Evolutionary conservation across 2,329 filamentous ascomycete species (phyloP).

Genomic region (Fusarium longipes): DNA sequence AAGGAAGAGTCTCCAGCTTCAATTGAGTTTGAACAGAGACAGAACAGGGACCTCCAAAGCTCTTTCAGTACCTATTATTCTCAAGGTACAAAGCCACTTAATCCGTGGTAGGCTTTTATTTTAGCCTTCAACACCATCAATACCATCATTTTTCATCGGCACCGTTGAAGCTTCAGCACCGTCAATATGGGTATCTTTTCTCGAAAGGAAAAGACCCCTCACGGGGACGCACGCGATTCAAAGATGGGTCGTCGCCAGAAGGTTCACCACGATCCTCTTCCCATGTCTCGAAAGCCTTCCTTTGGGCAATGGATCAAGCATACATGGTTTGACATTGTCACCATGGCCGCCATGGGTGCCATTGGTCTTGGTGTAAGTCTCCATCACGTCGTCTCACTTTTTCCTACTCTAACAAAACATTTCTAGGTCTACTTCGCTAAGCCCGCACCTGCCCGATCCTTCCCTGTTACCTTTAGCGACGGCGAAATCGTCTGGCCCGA

Average conservation of each 20-base stretch:
- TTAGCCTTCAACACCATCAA: not conserved
- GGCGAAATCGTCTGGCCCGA: slow-evolving; percentile 76
- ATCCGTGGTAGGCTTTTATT: not conserved
- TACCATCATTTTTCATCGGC: not conserved
- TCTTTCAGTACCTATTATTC: not conserved
- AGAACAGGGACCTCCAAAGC: slow-evolving; percentile 13
- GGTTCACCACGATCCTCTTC: slow-evolving; percentile 27
- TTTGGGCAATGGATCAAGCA: slow-evolving; percentile 78
- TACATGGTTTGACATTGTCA: slow-evolving; percentile 74
- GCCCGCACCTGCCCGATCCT: slow-evolving; percentile 75
- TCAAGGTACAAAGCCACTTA: not conserved
- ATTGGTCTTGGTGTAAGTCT: slow-evolving; percentile 72
- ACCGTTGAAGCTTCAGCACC: not conserved
- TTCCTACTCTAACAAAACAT: not conserved
- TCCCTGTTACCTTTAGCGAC: slow-evolving; percentile 73
- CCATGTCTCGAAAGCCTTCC: slow-evolving; percentile 63
- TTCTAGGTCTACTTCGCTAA: slow-evolving; percentile 69
- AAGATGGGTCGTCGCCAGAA: slow-evolving; percentile 19
- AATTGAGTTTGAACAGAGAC: not conserved
- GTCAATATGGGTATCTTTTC: slow-evolving; percentile 33
- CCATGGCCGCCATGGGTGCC: slow-evolving; percentile 73
- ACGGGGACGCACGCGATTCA: slow-evolving; percentile 6
- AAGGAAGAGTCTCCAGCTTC: slow-evolving; percentile 7
- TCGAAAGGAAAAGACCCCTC: slow-evolving; percentile 29
- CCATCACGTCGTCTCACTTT: too few species aligned